Evolutionary conservation across 768 basidiomycete species (phyloP), one percentile per base, ranked within the genome.

Genomic region (Psilocybe subaeruginosa): DNA sequence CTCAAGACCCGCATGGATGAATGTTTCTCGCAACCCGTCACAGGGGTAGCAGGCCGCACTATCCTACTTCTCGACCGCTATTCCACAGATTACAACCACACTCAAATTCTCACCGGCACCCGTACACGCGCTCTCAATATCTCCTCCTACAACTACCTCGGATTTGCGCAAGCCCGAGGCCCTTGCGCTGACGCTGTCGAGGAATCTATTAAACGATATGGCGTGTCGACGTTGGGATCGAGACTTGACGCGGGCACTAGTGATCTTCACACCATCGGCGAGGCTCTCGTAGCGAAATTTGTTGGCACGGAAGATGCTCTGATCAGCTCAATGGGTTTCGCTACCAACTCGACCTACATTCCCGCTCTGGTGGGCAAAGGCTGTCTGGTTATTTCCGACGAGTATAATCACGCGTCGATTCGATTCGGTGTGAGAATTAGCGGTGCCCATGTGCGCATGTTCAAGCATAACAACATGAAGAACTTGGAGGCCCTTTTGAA

Each of bases 71-170:
- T 94, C 53, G 94, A 99, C 77, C 91, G 97, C 47, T 81, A 85
- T 65, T 92, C 93, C 11, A 76, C 83, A 52, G 91, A 97, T 75
- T 88, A 90, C 78, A 92, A 95, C 76, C 80, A 84, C 70, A 89
- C 88, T 3, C 89, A 92, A 61, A 75, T 86, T 53, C 80, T 89
- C 68, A 91, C 93, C 2, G 97, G 95, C 61, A 84, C 80, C 0
- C 85, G 82, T 27, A 95, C 93, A 0, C 92, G 96, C 55, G 92
- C 90, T 0, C 89, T 99, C 67, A 99, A 99, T 74, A 91, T 99
- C 66, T 96, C 95, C 0, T 97, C 95, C 7, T 99, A 99, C 81
- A 99, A 99, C 78, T 99, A 99, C 73, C 93, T 99, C 68, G 97
- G 97, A 3, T 99, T 99, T 70, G 97, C 97, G 0, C 94, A 97